These are phyloP conservation scores for Excoecaria cochinchinensis DNA, from an alignment of 345 rosid species.

Conservation along the genomic window DNA sequence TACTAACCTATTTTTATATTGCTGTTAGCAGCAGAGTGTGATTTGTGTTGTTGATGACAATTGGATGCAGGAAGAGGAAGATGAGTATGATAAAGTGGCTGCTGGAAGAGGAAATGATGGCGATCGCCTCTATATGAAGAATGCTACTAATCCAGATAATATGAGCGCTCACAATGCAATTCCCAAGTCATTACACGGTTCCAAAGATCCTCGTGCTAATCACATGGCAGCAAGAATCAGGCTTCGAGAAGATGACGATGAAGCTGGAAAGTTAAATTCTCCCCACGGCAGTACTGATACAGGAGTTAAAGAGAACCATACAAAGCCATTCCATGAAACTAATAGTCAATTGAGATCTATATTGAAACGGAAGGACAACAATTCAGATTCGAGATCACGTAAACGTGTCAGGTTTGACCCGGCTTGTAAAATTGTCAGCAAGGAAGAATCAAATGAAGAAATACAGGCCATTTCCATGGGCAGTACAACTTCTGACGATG, in stretches of 20 bases:
- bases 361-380: slow-evolving; percentile 53
- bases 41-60: background rate
- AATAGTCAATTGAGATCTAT: slow-evolving; percentile 42
- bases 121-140: slow-evolving; percentile 24
- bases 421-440: slow-evolving; percentile 25
- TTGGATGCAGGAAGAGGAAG: slow-evolving; percentile 30
- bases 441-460: slow-evolving; percentile 30
- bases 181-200: slow-evolving; percentile 1
- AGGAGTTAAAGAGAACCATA: slow-evolving; percentile 11
- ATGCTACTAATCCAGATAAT: slow-evolving; percentile 9
- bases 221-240: slow-evolving; percentile 22
- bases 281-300: background rate
- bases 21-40: background rate
- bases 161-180: slow-evolving; percentile 14
- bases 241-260: slow-evolving; percentile 25
- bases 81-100: slow-evolving; percentile 32
- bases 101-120: slow-evolving; percentile 22
- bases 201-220: slow-evolving; percentile 23
- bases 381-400: slow-evolving; percentile 40
- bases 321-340: slow-evolving; percentile 7
- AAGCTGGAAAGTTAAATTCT: slow-evolving; percentile 14
- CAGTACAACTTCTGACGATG: slow-evolving; percentile 30
- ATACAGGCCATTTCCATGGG: slow-evolving; percentile 16
- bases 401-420: slow-evolving; percentile 70
- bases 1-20: background rate